A percentile compares a stretch with the other conserved stretches of the same genome.
These are phyloP conservation scores for Coleophoma crateriformis DNA, from an alignment of 2,329 filamentous ascomycete species.

Conservation along the genomic window DNA sequence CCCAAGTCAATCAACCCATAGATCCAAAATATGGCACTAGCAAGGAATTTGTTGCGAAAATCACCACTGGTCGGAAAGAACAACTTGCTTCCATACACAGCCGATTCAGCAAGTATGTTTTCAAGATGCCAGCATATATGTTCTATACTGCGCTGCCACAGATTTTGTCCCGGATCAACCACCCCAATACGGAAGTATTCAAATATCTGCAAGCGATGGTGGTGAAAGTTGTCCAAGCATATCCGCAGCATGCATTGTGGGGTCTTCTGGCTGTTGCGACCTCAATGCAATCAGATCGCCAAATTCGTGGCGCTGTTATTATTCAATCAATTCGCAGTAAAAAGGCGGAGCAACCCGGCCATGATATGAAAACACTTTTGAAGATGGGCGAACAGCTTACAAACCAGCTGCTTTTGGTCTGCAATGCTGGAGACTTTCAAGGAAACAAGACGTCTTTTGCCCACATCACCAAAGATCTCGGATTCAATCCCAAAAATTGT, in stretches of 20 bases:
- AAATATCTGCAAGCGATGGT: conserved; percentile 75
- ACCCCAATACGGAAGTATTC: conserved; percentile 74
- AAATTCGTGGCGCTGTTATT: conserved; percentile 45
- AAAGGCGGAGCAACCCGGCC: conserved; percentile 43
- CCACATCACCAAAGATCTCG: conserved; percentile 71
- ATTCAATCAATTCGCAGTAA: conserved; percentile 44
- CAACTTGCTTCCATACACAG: conserved; percentile 65
- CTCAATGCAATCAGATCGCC: conserved; percentile 67
- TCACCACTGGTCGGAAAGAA: conserved; percentile 51
- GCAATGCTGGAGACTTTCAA: conserved; percentile 69
- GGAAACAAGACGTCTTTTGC: conserved; percentile 61
- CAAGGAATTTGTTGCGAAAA: conserved; percentile 44
- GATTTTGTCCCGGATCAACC: conserved; percentile 91
- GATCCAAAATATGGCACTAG: conserved; percentile 37
- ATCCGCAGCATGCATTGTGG: conserved; percentile 91
- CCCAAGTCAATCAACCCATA: conserved; percentile 59
- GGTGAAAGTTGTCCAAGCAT: conserved; percentile 75
- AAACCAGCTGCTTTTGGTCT: conserved; percentile 74
- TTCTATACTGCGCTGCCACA: conserved; percentile 84
- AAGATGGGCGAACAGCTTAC: conserved; percentile 76
- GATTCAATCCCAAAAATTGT: conserved; percentile 75
- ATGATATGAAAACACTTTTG: conserved; percentile 68
- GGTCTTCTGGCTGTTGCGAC: conserved; percentile 82
- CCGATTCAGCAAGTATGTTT: conserved; percentile 75
- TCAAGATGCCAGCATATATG: conserved; percentile 66